A percentile compares a stretch with the other conserved stretches of the same genome.
Conservation (phyloP, 1,284 basidiomycete genomes). For the Naganishia sp. region DNA sequence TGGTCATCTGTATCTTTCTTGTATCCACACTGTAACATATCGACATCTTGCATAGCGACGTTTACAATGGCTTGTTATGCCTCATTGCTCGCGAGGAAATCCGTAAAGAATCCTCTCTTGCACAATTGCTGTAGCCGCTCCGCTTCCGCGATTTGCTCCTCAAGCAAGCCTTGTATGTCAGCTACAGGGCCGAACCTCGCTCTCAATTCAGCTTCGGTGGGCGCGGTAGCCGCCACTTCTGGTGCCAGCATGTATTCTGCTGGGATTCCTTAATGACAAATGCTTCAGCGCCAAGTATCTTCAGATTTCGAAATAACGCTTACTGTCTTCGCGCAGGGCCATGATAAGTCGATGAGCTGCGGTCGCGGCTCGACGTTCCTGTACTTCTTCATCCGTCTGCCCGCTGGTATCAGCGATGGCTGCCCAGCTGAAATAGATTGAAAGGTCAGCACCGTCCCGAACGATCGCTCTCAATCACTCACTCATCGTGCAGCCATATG, state of each 20-base stretch:
- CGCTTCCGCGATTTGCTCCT: slow-evolving; percentile 21
- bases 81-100: slow-evolving; percentile 7
- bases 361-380: slow-evolving; percentile 65
- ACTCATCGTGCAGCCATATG: slow-evolving; percentile 24
- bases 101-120: slow-evolving; percentile 7
- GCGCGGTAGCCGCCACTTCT: slow-evolving; percentile 8
- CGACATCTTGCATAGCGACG: slow-evolving; percentile 6
- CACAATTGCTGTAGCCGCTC: slow-evolving; percentile 17
- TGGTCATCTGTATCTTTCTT: not conserved
- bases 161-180: slow-evolving; percentile 18
- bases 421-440: slow-evolving; percentile 63
- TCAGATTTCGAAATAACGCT: not conserved
- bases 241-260: slow-evolving; percentile 18
- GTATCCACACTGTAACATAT: slow-evolving; percentile 8
- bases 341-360: slow-evolving; percentile 61
- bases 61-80: not conserved
- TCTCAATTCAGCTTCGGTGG: slow-evolving; percentile 15
- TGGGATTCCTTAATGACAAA: not conserved
- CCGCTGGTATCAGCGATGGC: slow-evolving; percentile 66
- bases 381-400: slow-evolving; percentile 70
- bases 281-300: not conserved
- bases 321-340: slow-evolving; percentile 1
- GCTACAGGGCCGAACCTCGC: slow-evolving; percentile 15
- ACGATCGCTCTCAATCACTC: not conserved
- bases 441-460: slow-evolving; percentile 23